Percentiles rank a stretch among this genome's conserved stretches.
Evolutionary conservation across 164 flowering plant species (phyloP).

Genomic region (Echeveria elegans): DNA sequence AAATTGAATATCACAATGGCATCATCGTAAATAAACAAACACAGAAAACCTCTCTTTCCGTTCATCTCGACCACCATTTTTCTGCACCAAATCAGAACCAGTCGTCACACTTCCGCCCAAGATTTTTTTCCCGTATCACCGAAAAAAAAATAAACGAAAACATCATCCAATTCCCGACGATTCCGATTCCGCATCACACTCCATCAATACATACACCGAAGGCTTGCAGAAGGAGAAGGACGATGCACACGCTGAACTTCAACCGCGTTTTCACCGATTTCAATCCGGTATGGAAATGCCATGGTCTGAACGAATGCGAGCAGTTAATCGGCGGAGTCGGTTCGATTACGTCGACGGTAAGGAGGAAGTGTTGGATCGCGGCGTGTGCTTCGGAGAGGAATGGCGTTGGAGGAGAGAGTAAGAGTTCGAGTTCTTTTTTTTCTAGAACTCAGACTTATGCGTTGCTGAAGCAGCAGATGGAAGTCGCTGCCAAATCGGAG

Average conservation of each 20-base stretch:
- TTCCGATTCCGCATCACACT: neutral
- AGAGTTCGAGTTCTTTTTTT: conserved; percentile 31
- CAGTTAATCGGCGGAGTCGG: neutral
- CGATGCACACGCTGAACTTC: conserved; percentile 42
- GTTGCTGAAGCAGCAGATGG: conserved; percentile 77
- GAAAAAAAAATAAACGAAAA: no score
- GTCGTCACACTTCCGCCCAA: neutral
- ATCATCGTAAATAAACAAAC: neutral
- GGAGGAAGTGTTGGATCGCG: conserved; percentile 24
- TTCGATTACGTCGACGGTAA: no score
- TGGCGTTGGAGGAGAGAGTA: conserved; percentile 23
- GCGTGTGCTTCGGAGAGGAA: conserved; percentile 37
- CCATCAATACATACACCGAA: neutral
- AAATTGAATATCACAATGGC: neutral
- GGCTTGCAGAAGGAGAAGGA: no score
- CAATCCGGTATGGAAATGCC: conserved; percentile 14
- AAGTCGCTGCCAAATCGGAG: conserved; percentile 86
- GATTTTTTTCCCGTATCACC: neutral
- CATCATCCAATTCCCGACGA: neutral
- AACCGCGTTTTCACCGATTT: conserved; percentile 27
- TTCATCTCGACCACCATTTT: conserved; percentile 5
- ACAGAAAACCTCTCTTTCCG: neutral
- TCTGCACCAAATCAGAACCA: neutral
- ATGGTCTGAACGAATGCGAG: neutral
- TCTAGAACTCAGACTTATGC: conserved; percentile 77